A percentile compares a stretch with the other conserved stretches of the same genome.
phyloP scores from a whole-genome alignment of 2,329 filamentous ascomycete species.

The Sporothrix euskadiensis region DNA sequence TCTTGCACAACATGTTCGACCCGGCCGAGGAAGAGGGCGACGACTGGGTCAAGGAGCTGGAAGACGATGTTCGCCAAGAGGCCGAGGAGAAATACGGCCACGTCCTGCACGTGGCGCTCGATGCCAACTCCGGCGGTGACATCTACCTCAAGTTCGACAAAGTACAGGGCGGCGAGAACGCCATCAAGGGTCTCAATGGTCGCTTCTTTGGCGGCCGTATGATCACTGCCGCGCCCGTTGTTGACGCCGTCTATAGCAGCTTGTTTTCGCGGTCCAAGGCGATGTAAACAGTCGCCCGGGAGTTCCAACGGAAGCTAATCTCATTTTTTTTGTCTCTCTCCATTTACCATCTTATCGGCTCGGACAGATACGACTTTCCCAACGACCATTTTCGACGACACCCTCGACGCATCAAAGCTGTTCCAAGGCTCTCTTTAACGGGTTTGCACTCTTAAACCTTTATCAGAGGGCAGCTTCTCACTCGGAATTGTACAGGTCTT shows the following conservation, averaged over 20 bases:
- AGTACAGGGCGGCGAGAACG: constrained; percentile 92
- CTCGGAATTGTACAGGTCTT: constrained; percentile 25
- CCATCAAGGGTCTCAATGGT: constrained; percentile 95
- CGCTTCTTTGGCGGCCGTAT: constrained; percentile 90
- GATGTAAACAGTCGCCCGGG: constrained; percentile 51
- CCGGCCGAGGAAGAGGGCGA: constrained; percentile 87
- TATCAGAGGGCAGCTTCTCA: constrained; percentile 22
- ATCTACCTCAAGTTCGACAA: constrained; percentile 99
- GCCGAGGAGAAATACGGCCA: constrained; percentile 95
- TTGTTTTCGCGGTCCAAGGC: constrained; percentile 85
- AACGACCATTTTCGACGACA: neutral
- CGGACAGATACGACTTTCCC: neutral
- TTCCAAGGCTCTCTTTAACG: neutral
- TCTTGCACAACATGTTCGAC: constrained; percentile 95
- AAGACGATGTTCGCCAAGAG: constrained; percentile 89
- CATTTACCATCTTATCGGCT: neutral
- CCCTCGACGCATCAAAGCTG: neutral
- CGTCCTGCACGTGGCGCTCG: constrained; percentile 94
- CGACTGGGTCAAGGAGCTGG: constrained; percentile 86
- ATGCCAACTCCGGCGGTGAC: constrained; percentile 90
- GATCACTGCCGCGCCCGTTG: constrained; percentile 93
- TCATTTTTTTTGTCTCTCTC: neutral
- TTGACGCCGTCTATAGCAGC: constrained; percentile 98
- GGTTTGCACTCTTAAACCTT: constrained; percentile 20
- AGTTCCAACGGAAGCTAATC: constrained; percentile 57